Conservation (phyloP, 2,329 filamentous ascomycete genomes). For the Sporothrix globosa region DNA sequence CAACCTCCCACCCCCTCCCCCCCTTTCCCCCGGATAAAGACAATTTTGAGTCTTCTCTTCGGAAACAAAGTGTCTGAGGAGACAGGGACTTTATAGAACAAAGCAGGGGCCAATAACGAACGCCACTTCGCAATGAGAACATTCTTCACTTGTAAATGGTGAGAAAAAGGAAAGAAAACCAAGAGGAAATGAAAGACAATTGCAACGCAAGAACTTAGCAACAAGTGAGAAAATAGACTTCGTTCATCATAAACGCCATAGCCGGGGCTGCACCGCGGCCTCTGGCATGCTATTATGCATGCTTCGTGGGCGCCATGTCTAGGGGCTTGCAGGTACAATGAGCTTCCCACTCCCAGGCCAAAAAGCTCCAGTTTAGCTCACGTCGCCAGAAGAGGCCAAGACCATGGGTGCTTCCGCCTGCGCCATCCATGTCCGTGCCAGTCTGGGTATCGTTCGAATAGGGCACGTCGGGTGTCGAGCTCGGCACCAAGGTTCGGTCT, state of each 20-base stretch:
- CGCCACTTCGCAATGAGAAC: not conserved
- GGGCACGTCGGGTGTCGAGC: not conserved
- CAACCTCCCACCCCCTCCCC: no score
- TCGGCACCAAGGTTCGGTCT: slow-evolving; percentile 51
- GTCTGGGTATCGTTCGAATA: not conserved
- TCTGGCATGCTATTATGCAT: slow-evolving; percentile 32
- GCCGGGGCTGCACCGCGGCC: not conserved
- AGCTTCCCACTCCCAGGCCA: slow-evolving; percentile 76
- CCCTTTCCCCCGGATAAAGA: not conserved
- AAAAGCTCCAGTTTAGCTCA: slow-evolving; percentile 83
- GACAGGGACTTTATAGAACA: not conserved
- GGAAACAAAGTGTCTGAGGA: not conserved
- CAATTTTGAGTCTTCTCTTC: not conserved
- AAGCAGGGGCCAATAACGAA: not conserved
- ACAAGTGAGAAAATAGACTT: no score
- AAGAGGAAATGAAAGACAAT: not conserved
- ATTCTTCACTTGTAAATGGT: not conserved
- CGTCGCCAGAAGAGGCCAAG: slow-evolving; percentile 71
- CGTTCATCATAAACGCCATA: not conserved
- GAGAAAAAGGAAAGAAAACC: not conserved
- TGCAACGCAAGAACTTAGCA: not conserved
- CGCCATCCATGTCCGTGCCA: not conserved
- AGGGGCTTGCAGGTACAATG: slow-evolving; percentile 45
- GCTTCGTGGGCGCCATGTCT: slow-evolving; percentile 34
- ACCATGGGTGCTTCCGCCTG: slow-evolving; percentile 49